Percentiles rank a stretch among this genome's conserved stretches.
phyloP scores from a whole-genome alignment of 805 yeast genomes.

The Pichia rugopelliculosa region DNA sequence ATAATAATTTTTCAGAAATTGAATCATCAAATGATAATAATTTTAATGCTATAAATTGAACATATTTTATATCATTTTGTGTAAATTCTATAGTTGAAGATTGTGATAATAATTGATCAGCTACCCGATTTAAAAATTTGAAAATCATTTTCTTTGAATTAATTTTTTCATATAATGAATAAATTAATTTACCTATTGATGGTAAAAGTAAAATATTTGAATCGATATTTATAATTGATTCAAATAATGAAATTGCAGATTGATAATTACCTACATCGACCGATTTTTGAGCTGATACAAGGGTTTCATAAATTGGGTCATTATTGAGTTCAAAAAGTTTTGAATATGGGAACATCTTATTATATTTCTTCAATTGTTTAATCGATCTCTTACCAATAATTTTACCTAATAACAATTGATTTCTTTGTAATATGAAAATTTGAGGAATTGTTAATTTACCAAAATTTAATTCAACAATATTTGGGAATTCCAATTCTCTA shows the following conservation, averaged over 20 bases:
- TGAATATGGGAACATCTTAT: constrained; percentile 20
- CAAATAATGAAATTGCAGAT: constrained; percentile 31
- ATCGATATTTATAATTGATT: constrained; percentile 18
- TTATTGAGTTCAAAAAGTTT: constrained; percentile 17
- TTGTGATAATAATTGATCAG: constrained; percentile 18
- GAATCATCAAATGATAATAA: constrained; percentile 30
- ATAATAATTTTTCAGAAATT: constrained; percentile 27
- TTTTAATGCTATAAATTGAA: constrained; percentile 31
- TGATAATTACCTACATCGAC: constrained; percentile 25
- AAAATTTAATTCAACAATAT: constrained; percentile 20
- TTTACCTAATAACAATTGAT: constrained; percentile 37
- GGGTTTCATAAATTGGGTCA: constrained; percentile 11
- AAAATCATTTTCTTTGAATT: constrained; percentile 31
- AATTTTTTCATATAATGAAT: constrained; percentile 41
- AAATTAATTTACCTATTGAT: constrained; percentile 42
- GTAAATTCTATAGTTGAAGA: constrained; percentile 1
- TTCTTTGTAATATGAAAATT: constrained; percentile 33
- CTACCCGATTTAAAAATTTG: constrained; percentile 24
- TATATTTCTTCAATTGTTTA: constrained; percentile 15
- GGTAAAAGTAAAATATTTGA: constrained; percentile 27
- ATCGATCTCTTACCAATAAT: constrained; percentile 29
- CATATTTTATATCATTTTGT: constrained; percentile 21
- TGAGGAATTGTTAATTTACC: constrained; percentile 35
- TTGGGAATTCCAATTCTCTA: constrained; percentile 26
- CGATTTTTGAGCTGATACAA: constrained; percentile 32